phyloP scores from a whole-genome alignment of 2,329 filamentous ascomycete species.

The Hymenoscyphus fraxineus region DNA sequence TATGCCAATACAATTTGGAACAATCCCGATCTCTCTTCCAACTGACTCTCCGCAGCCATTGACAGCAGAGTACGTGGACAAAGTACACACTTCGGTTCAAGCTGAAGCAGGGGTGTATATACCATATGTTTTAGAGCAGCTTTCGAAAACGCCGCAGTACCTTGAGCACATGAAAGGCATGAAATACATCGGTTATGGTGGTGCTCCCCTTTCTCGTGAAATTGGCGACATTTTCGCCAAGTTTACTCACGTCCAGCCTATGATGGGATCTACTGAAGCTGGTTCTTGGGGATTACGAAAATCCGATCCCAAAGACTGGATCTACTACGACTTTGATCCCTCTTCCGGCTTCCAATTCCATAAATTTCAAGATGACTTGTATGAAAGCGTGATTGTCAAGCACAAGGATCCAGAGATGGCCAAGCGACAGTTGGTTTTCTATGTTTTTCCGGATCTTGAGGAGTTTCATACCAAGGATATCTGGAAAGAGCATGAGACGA shows the following conservation, averaged over 20 bases:
- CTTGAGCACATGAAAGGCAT: slow-evolving; percentile 5
- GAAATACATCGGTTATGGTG: slow-evolving; percentile 5
- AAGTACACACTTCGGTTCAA: slow-evolving; percentile 4
- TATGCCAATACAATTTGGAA: neutral
- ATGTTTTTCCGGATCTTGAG: slow-evolving; percentile 6
- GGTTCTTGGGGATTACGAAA: neutral
- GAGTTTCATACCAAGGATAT: slow-evolving; percentile 11
- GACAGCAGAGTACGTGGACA: slow-evolving; percentile 5
- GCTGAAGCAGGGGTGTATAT: slow-evolving; percentile 6
- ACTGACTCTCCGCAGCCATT: neutral
- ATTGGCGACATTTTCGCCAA: slow-evolving; percentile 4
- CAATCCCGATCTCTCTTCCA: slow-evolving; percentile 5
- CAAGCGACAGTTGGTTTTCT: slow-evolving; percentile 5
- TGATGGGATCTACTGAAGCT: slow-evolving; percentile 7
- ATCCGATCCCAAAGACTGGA: slow-evolving; percentile 5
- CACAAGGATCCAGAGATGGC: slow-evolving; percentile 4
- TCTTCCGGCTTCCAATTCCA: slow-evolving; percentile 3
- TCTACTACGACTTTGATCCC: slow-evolving; percentile 7
- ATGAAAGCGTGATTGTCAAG: slow-evolving; percentile 7
- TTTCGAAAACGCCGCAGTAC: neutral
- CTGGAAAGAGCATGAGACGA: slow-evolving; percentile 13
- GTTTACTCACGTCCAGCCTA: slow-evolving; percentile 3
- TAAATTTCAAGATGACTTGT: slow-evolving; percentile 3
- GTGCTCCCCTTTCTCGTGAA: slow-evolving; percentile 4
- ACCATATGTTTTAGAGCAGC: slow-evolving; percentile 6